These are phyloP conservation scores for Debaryomyces sp. DNA, from an alignment of 1,139 yeast genomes.

Conservation along the genomic window DNA sequence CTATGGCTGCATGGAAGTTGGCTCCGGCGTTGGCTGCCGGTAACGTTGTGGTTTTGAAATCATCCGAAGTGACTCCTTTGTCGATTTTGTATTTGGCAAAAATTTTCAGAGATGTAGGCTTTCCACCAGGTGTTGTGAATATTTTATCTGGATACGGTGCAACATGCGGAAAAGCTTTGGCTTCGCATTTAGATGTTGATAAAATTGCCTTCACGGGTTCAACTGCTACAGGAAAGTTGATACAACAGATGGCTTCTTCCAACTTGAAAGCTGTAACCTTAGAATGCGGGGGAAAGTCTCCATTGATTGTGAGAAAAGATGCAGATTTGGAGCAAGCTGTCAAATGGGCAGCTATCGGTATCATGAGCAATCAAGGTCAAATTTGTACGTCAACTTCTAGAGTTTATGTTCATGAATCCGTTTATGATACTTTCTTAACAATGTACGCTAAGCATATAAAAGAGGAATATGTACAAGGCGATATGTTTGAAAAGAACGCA, in stretches of 20 bases:
- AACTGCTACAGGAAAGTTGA: constrained; percentile 61
- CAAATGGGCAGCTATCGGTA: constrained; percentile 84
- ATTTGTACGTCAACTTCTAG: constrained; percentile 51
- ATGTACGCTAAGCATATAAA: constrained; percentile 37
- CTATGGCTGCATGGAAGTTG: constrained; percentile 62
- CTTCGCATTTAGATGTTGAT: constrained; percentile 56
- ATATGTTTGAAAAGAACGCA: constrained; percentile 57
- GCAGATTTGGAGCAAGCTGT: constrained; percentile 81
- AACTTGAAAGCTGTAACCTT: constrained; percentile 74
- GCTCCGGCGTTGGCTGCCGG: constrained; percentile 74
- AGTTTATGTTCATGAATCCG: constrained; percentile 44
- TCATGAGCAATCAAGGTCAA: constrained; percentile 72
- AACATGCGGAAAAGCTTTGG: constrained; percentile 60
- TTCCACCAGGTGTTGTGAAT: constrained; percentile 73
- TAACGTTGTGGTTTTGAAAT: constrained; percentile 62
- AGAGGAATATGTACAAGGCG: constrained; percentile 57
- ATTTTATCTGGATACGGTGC: constrained; percentile 60
- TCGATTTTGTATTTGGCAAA: constrained; percentile 58
- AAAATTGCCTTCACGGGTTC: constrained; percentile 71
- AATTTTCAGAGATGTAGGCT: constrained; percentile 63
- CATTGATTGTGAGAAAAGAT: constrained; percentile 69
- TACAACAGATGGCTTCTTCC: constrained; percentile 62
- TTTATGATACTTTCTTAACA: constrained; percentile 53
- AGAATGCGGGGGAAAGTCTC: constrained; percentile 94
- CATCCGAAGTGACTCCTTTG: constrained; percentile 69